Evolutionary conservation across 345 rosid species (phyloP), one percentile per base, ranked within the genome.

Genomic region (Leavenworthia alabamica): DNA sequence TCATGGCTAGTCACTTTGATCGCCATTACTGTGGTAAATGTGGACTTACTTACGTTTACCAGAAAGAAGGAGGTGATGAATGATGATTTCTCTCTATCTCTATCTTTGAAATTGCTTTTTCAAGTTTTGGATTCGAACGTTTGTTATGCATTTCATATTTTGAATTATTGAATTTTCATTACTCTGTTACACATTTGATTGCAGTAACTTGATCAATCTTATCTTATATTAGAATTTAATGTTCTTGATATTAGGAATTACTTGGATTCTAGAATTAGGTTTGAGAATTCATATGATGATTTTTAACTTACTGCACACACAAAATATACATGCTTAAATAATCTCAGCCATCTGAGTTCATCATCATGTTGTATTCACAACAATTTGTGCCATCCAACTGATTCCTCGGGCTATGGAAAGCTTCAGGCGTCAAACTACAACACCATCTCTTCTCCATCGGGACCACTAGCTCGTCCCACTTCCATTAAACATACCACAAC

Each of bases 21-120:
- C 70, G 76, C 19, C 76, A 72, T 46, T 72, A 72, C 62, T 72
- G 76, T 9, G 76, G 76, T 11, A 72, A 72, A 66, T 72, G 76
- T 65, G 76, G 76, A 0, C 72, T 72, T 5, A 72, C 76, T 4
- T 72, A 72, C 5, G 67, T 66, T 5, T 72, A 72, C 58, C 66
- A 72, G 72, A 72, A 64, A 16, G 72, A 65, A 2, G 76, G 62
- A 12, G 56, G 23, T 0, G 75, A 51, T 1, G 75, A 29, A 4
- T 68, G 73, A 68, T 48, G 22, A 20, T 64, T 17, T 41, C 10
- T 52, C 32, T 45, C 3, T 10, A 8, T 28, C 26, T 28, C 22
- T 67, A 22, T 39, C 39, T 47, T 43, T 26, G 8, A 33, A 22
- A 24, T 13, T 49, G 17, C 11, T 19, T 28, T 22, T 19, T 28